Evolutionary conservation across 2,329 filamentous ascomycete species (phyloP).

Genomic region (Didymella glomerata): DNA sequence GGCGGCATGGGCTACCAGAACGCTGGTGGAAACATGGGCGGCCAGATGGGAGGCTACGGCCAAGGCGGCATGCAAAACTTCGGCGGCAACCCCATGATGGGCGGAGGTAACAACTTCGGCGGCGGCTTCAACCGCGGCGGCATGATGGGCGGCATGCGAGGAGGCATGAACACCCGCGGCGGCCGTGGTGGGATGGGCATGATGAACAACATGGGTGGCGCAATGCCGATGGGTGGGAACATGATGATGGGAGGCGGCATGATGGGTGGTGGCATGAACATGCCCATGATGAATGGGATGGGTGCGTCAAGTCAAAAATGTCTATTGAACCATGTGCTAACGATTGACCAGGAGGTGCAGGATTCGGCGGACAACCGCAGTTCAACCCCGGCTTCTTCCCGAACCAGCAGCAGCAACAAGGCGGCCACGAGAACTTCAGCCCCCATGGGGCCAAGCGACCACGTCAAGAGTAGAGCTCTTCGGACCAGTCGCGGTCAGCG

Average conservation of each 20-base stretch:
- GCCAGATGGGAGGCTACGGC: conserved; percentile 57
- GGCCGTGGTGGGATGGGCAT: conserved; percentile 50
- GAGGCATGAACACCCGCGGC: conserved; percentile 55
- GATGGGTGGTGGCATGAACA: conserved; percentile 44
- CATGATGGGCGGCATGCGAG: conserved; percentile 53
- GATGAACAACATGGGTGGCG: conserved; percentile 49
- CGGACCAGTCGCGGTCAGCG: not conserved
- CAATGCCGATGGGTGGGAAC: conserved; percentile 50
- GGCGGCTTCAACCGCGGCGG: conserved; percentile 55
- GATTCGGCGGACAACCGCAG: conserved; percentile 71
- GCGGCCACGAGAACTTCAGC: conserved; percentile 71
- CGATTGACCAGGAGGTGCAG: conserved; percentile 40
- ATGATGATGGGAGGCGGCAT: conserved; percentile 61
- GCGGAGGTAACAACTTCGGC: conserved; percentile 50
- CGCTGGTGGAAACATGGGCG: conserved; percentile 46
- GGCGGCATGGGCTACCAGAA: conserved; percentile 21
- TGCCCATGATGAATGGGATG: conserved; percentile 52
- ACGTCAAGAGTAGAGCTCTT: conserved; percentile 67
- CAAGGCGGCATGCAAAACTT: conserved; percentile 58
- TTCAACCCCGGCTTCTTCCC: conserved; percentile 79
- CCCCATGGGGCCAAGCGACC: conserved; percentile 83
- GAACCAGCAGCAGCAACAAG: conserved; percentile 54
- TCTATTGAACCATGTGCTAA: conserved; percentile 24
- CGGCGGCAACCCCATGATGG: conserved; percentile 44
- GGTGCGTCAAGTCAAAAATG: conserved; percentile 41